These are phyloP conservation scores for Neurospora sp. DNA, from an alignment of 495 filamentous ascomycete genomes.

Conservation along the genomic window DNA sequence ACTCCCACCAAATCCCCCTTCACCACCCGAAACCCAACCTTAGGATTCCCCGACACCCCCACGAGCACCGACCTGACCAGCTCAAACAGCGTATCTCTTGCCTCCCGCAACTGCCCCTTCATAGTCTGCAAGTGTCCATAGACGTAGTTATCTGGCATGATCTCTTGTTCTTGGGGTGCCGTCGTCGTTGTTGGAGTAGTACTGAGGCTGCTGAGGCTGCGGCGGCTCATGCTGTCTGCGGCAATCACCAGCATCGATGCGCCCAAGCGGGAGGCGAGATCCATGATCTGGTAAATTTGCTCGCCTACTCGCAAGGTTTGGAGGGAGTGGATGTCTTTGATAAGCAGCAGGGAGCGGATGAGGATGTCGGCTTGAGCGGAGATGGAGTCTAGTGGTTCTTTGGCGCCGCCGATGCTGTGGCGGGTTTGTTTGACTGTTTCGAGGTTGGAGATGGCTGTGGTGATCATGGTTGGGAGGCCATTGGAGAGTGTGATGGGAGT, in stretches of 20 bases:
- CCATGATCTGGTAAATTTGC: not conserved
- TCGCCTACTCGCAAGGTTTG: constrained; percentile 5
- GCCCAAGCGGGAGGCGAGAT: not conserved
- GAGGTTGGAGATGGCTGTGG: constrained; percentile 3
- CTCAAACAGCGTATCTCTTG: not conserved
- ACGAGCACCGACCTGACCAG: not conserved
- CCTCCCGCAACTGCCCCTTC: not conserved
- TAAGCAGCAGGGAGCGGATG: not conserved
- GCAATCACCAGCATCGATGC: constrained; percentile 8
- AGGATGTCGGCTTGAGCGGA: not conserved
- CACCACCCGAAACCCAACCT: constrained; percentile 3
- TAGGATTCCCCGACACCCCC: constrained; percentile 1
- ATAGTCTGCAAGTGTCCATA: constrained; percentile 5
- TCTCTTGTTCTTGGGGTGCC: not conserved
- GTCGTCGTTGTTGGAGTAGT: not conserved
- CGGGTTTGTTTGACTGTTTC: constrained; percentile 1
- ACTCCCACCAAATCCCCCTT: not conserved
- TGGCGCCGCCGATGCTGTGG: constrained; percentile 3
- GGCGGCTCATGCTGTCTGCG: constrained; percentile 4
- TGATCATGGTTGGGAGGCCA: constrained; percentile 1
- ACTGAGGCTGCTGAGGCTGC: not conserved
- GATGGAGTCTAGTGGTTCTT: constrained; percentile 4
- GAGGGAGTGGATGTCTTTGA: not conserved
- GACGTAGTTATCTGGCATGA: not conserved
- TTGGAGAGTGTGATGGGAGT: not conserved